Evolutionary conservation across 768 basidiomycete genomes (phyloP), one percentile per base, ranked within the genome.

Genomic region (Termitomyces sp.): DNA sequence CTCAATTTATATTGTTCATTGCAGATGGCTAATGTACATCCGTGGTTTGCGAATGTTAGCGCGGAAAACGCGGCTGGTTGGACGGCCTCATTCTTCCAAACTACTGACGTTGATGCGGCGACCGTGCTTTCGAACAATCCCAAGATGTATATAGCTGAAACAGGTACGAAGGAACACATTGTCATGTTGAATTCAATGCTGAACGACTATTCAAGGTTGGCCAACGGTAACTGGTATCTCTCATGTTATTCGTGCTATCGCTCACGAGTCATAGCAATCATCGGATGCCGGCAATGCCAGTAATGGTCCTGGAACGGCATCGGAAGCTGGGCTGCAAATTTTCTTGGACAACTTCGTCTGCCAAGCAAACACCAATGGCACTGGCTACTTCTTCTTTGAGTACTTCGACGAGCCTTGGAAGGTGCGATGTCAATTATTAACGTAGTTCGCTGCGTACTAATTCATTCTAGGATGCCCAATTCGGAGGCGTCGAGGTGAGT

Each of bases 281-380:
- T 85, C 83, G 4, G 82, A 86, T 59, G 73, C 64, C 4, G 77
- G 75, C 18, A 82, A 83, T 60, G 82, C 72, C 32, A 86, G 74
- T 56, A 86, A 93, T 65, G 93, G 93, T 0, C 81, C 86, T 13
- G 87, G 86, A 6, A 64, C 66, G 14, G 88, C 93, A 8, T 85
- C 83, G 0, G 72, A 77, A 47, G 67, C 71, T 5, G 87, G 87
- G 62, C 72, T 59, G 3, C 55, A 98, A 82, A 83, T 69, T 18
- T 99, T 92, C 80, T 67, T 99, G 58, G 79, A 98, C 68, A 85
- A 82, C 0, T 99, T 93, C 63, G 85, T 95, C 8, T 99, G 96
- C 67, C 81, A 85, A 68, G 90, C 95, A 0, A 97, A 94, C 69
- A 60, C 70, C 18, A 94, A 94, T 60, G 82, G 82, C 13, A 94